Conservation (phyloP, 345 rosid genomes). For the Eutrema yunnanense region DNA sequence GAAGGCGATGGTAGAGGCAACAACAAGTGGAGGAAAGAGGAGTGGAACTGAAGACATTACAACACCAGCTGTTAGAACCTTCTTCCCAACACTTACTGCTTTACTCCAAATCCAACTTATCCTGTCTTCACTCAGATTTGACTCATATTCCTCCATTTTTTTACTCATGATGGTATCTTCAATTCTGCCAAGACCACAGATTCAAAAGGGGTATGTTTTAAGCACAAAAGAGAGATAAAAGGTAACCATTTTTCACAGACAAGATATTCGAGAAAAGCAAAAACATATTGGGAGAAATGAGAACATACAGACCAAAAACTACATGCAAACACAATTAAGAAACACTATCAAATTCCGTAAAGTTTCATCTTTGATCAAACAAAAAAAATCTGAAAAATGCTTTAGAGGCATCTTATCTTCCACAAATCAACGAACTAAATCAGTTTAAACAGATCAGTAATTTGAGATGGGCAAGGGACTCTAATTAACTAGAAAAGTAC, state of each 20-base stretch:
- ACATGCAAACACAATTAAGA: neutral
- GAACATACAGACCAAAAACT: neutral
- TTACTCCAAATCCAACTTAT: conserved; percentile 42
- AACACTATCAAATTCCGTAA: neutral
- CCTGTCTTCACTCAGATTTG: conserved; percentile 27
- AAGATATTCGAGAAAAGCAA: neutral
- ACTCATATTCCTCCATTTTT: conserved; percentile 9
- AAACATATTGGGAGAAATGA: neutral
- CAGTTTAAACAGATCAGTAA: neutral
- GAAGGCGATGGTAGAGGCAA: conserved; percentile 51
- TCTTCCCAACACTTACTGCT: conserved; percentile 57
- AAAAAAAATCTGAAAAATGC: neutral
- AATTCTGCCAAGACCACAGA: conserved; percentile 28
- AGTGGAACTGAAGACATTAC: conserved; percentile 62
- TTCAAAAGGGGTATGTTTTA: neutral
- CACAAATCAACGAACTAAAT: neutral
- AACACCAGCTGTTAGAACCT: conserved; percentile 48
- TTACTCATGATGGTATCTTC: conserved; percentile 21
- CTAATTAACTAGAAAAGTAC: neutral
- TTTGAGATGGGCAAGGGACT: neutral
- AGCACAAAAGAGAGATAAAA: neutral
- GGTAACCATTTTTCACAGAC: neutral
- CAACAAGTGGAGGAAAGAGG: conserved; percentile 61
- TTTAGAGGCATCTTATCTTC: neutral
- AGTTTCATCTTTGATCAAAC: neutral